Conservation (phyloP, 202 grass and related monocot genomes). For the Dendrocalamus latiflorus region DNA sequence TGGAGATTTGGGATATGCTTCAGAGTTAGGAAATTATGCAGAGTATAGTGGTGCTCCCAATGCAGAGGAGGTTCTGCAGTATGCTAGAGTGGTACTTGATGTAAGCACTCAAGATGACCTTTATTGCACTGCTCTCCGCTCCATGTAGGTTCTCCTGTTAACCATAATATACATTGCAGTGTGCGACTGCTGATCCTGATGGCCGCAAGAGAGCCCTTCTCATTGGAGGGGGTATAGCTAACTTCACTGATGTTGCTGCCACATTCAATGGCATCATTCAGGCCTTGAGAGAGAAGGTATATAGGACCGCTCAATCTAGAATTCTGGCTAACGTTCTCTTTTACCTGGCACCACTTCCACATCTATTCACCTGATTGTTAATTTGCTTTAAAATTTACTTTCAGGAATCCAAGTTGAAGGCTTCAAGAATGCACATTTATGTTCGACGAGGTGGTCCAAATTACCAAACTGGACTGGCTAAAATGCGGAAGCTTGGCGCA, state of each 20-base stretch:
- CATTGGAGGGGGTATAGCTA: constrained; percentile 73
- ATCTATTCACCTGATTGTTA: not conserved
- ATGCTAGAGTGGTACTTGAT: constrained; percentile 69
- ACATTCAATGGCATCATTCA: constrained; percentile 74
- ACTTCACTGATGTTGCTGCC: constrained; percentile 58
- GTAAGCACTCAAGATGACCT: constrained; percentile 36
- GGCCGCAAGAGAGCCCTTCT: constrained; percentile 76
- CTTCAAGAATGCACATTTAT: constrained; percentile 61
- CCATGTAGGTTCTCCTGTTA: not conserved
- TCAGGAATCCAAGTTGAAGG: constrained; percentile 69
- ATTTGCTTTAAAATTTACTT: not conserved
- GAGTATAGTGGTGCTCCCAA: constrained; percentile 81
- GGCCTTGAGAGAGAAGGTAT: constrained; percentile 69
- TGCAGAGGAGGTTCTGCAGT: constrained; percentile 64
- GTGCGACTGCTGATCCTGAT: constrained; percentile 60
- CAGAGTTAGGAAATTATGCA: constrained; percentile 65
- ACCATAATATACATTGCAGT: constrained; percentile 25
- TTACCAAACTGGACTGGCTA: constrained; percentile 64
- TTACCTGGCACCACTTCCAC: not conserved
- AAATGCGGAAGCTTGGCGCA: constrained; percentile 56
- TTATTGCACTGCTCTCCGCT: not conserved
- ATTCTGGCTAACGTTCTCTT: not conserved
- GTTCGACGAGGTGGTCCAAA: constrained; percentile 77
- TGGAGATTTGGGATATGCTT: too few relatives aligned
- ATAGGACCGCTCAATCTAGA: not conserved